Base-by-base conservation (phyloP, 169 alveolate genomes). In the Cryptosporidium baileyi region DNA sequence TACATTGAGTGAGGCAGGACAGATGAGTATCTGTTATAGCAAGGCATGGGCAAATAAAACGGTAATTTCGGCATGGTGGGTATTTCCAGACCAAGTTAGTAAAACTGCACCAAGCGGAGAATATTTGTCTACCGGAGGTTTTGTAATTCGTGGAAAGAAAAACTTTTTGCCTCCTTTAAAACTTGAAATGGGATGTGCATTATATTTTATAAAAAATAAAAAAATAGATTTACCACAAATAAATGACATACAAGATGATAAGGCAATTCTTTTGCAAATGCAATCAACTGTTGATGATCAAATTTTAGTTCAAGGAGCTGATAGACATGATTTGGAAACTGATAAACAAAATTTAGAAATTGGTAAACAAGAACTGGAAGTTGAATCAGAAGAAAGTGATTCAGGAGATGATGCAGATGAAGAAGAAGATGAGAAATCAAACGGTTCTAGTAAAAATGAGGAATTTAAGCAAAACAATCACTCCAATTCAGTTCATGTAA, bases 101-200 rank as follows among this genome's bases (percentile, higher is more conserved):
- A 96, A 97, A 85, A 93, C 98, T n/a, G 98, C 99, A 1, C 98
- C 98, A 26, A 91, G 97, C 22, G 99, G 99, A 7, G 96, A 94
- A 80, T 95, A 95, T 61, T 80, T 97, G 26, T 92, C 96, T 26
- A 94, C 97, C 43, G 99, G 99, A 15, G 82, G 97, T 40, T 97
- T 97, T 89, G 95, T 96, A 93, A 96, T 98, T 47, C 89, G 99
- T 57, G 99, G 99, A 6, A 97, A 97, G 89, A 95, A 96, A 89
- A 96, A 97, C 91, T 94, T 88, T 79, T 67, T 96, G 15, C 95
- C 92, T 26, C 97, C 98, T 13, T 89, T 90, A 15, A 92, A 94
- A 54, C 94, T 96, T 38, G 99, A 97, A 91, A 96, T 98, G 97
- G 99, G 99, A 8, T 67, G 95, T 51, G 94, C 97, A 17, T 26